Evolutionary conservation across 73 alveolate species (phyloP), one percentile per base, ranked within the genome.

Genomic region (Paramecium tetraurelia): DNA sequence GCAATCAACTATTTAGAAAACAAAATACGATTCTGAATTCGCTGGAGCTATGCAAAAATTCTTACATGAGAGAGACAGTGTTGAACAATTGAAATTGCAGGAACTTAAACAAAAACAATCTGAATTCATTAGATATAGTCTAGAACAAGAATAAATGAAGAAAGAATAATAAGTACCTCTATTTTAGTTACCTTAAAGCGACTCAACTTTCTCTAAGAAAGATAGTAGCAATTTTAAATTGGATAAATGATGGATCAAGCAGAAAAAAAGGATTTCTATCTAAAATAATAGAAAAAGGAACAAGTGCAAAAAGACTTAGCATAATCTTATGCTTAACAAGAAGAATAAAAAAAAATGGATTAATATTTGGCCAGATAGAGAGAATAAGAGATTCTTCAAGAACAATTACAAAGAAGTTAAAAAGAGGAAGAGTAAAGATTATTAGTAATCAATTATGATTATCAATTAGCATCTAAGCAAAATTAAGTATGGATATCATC

Each of bases 191-290:
- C 18, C 0, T 72, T 12, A 14, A 14, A 72, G 86, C 40, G 59
- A 72, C 38, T 16, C 4, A 31, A 35, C 8, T 72, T 33, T 21
- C 18, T 72, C 2, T 33, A 72, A 36, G 86, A 72, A 8, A 72
- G 86, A 72, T 33, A 36, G 12, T 29, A 40, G 9, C 40, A 72
- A 72, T 72, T 36, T 21, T 22, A 72, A 72, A 36, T 36, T 36
- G 59, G 57, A 36, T 5, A 35, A 4, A 72, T 72, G 86, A 72
- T 72, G 86, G 59, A 72, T 72, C 40, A 72, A 40, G 86, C 86
- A 12, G 86, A 72, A 40, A 72, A 72, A 72, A 36, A 36, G 68
- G 86, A 72, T n/a, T 1, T n/a, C 18, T 29, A n/a, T 35, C 1
- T 36, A 16, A 72, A 72, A 38, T 36, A 16, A 72, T 72, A 72